Conservation (phyloP, 768 basidiomycete species). For the Phlebiopsis gigantea region DNA sequence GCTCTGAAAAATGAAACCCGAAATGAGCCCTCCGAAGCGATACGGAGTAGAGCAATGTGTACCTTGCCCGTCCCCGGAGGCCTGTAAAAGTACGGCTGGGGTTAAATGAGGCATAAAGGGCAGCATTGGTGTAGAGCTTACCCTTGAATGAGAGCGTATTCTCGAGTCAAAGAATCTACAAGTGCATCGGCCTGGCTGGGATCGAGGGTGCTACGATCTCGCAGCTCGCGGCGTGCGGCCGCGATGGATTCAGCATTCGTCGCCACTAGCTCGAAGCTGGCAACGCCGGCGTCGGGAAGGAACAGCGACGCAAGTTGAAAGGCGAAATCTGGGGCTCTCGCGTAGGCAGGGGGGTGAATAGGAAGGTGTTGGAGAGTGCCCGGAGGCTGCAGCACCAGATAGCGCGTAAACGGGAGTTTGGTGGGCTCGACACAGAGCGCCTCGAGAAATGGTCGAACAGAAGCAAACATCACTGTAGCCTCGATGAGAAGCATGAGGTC, state of each 20-base stretch:
- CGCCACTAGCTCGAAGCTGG: slow-evolving; percentile 36
- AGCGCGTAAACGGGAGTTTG: slow-evolving; percentile 46
- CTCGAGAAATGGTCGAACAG: slow-evolving; percentile 63
- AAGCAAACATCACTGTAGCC: slow-evolving; percentile 59
- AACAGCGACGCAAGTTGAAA: slow-evolving; percentile 52
- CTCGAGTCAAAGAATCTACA: slow-evolving; percentile 51
- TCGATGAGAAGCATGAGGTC: slow-evolving; percentile 40
- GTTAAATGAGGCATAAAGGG: not conserved
- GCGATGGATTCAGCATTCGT: slow-evolving; percentile 39
- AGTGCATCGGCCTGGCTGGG: slow-evolving; percentile 68
- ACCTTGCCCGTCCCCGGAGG: slow-evolving; percentile 82
- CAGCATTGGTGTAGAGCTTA: no score
- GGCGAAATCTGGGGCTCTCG: slow-evolving; percentile 45
- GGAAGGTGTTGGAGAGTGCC: slow-evolving; percentile 25
- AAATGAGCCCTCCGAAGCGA: no score
- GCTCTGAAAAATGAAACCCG: slow-evolving; percentile 33
- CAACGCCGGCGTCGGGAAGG: slow-evolving; percentile 29
- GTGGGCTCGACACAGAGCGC: slow-evolving; percentile 53
- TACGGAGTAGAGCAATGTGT: not conserved
- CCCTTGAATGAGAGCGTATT: slow-evolving; percentile 72
- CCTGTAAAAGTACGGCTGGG: slow-evolving; percentile 25
- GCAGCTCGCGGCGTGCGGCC: slow-evolving; percentile 39
- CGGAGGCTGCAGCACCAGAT: slow-evolving; percentile 39
- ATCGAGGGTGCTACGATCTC: slow-evolving; percentile 50
- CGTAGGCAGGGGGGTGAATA: slow-evolving; percentile 50